Conservation (phyloP, 805 yeast species). For the Grigorovia transvaalensis region DNA sequence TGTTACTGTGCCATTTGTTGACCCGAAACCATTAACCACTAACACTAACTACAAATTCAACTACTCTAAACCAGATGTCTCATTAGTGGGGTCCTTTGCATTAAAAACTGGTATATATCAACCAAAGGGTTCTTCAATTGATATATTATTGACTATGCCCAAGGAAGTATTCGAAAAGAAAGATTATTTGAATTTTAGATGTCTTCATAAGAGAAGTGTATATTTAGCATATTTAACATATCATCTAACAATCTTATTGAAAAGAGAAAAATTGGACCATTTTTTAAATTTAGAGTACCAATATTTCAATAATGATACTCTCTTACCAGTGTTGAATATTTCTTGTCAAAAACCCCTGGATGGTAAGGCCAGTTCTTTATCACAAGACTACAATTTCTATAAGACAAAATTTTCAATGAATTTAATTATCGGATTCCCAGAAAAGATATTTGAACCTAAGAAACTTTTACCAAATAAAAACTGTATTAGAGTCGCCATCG, state of each 20-base stretch:
- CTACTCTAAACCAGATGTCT: slow-evolving; percentile 60
- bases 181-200: slow-evolving; percentile 84
- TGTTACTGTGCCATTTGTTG: slow-evolving; percentile 73
- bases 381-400: slow-evolving; percentile 38
- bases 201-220: slow-evolving; percentile 80
- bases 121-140: slow-evolving; percentile 59
- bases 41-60: slow-evolving; percentile 62
- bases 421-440: slow-evolving; percentile 62
- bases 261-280: slow-evolving; percentile 39
- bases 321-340: slow-evolving; percentile 64
- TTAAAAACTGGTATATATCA: slow-evolving; percentile 67
- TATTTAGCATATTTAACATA: slow-evolving; percentile 73
- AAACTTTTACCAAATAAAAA: slow-evolving; percentile 74
- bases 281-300: slow-evolving; percentile 48
- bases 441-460: slow-evolving; percentile 57
- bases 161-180: slow-evolving; percentile 62
- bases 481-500: slow-evolving; percentile 61
- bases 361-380: background rate
- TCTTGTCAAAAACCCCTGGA: slow-evolving; percentile 31
- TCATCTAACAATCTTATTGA: slow-evolving; percentile 43
- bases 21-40: slow-evolving; percentile 61
- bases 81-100: slow-evolving; percentile 84
- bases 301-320: slow-evolving; percentile 62
- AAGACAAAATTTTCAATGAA: slow-evolving; percentile 65
- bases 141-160: slow-evolving; percentile 80